phyloP scores from a whole-genome alignment of 148 eudicot genomes.

The Dianthus caryophyllus region DNA sequence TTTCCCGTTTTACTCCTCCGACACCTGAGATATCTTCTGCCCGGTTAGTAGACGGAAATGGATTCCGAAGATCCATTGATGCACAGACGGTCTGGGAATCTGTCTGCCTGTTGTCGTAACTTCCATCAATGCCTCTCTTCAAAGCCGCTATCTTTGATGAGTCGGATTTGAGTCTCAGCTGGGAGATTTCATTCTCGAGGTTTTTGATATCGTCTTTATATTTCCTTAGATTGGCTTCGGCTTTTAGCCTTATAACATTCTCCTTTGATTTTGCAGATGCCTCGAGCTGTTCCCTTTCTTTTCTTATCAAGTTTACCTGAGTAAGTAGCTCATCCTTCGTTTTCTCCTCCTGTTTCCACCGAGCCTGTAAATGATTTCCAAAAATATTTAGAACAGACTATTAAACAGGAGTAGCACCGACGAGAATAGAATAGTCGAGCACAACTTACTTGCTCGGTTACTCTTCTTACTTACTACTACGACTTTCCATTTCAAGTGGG shows the following conservation, averaged over 20 bases:
- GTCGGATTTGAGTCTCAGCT: conserved; percentile 61
- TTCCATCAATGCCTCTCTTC: conserved; percentile 67
- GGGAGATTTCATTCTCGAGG: conserved; percentile 67
- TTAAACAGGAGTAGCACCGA: neutral
- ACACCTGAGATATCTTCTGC: conserved; percentile 32
- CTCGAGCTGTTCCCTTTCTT: conserved; percentile 70
- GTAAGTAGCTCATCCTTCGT: conserved; percentile 55
- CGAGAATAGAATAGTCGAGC: neutral
- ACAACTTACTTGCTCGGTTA: neutral
- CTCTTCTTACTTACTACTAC: no score
- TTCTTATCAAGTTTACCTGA: conserved; percentile 47
- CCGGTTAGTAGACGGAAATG: conserved; percentile 21
- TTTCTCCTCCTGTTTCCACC: conserved; percentile 72
- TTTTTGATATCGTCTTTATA: conserved; percentile 60
- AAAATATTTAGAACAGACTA: neutral
- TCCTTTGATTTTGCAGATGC: conserved; percentile 60
- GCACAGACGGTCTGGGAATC: conserved; percentile 25
- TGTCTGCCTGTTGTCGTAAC: conserved; percentile 40
- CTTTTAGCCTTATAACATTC: conserved; percentile 44
- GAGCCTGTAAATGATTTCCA: conserved; percentile 43
- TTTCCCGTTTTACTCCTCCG: conserved; percentile 82
- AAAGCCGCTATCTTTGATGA: conserved; percentile 87
- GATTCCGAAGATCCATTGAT: conserved; percentile 25
- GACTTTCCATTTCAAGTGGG: no score
- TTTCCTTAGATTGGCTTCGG: conserved; percentile 58